Percentiles rank a stretch among this genome's conserved stretches.
Evolutionary conservation across 345 rosid genomes (phyloP).

Genomic region (Hevea brasiliensis): DNA sequence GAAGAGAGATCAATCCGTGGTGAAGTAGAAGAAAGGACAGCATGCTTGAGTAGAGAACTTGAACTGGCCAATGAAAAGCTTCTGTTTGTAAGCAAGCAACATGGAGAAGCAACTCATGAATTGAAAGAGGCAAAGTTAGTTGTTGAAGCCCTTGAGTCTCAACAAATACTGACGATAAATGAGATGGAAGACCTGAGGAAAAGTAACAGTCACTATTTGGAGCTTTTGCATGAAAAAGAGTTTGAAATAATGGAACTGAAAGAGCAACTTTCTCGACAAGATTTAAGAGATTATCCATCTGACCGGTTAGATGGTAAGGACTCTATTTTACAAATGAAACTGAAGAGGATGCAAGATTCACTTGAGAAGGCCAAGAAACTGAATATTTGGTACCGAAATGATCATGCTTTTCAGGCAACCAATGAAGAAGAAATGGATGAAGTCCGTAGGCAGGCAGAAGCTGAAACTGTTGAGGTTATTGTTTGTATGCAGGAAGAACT

Average conservation of each 20-base stretch:
- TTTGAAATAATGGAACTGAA: conserved; percentile 52
- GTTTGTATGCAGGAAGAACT: conserved; percentile 94
- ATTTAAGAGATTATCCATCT: conserved; percentile 42
- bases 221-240: conserved; percentile 56
- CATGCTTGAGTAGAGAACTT: conserved; percentile 52
- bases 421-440: conserved; percentile 64
- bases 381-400: conserved; percentile 67
- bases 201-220: conserved; percentile 44
- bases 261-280: conserved; percentile 49
- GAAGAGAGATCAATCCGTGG: conserved; percentile 65
- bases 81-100: conserved; percentile 41
- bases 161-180: conserved; percentile 60
- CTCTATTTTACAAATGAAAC: conserved; percentile 47
- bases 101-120: conserved; percentile 46
- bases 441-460: conserved; percentile 75
- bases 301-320: conserved; percentile 28
- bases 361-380: conserved; percentile 78
- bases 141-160: conserved; percentile 80
- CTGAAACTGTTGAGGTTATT: conserved; percentile 89
- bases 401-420: conserved; percentile 55
- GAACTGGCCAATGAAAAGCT: conserved; percentile 45
- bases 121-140: conserved; percentile 64
- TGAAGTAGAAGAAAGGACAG: conserved; percentile 48
- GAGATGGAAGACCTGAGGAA: conserved; percentile 67
- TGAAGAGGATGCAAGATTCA: conserved; percentile 85